These are phyloP conservation scores for Angophora floribunda DNA, from an alignment of 345 rosid species.

Conservation along the genomic window DNA sequence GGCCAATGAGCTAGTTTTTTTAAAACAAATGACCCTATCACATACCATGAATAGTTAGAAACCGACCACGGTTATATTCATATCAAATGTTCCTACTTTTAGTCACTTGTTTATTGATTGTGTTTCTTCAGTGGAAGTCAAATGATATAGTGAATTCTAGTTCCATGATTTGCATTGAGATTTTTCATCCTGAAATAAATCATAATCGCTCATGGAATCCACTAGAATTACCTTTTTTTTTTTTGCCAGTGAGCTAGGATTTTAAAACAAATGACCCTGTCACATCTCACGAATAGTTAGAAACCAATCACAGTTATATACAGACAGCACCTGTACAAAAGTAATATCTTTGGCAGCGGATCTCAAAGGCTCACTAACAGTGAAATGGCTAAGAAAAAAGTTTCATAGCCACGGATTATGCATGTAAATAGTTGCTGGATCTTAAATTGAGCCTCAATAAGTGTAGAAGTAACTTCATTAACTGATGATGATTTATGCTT, in stretches of 20 bases:
- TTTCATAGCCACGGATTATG: not conserved
- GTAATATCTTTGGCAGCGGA: not conserved
- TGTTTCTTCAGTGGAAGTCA: not conserved
- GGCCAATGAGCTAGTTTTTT: not conserved
- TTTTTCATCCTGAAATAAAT: not conserved
- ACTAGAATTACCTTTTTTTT: not conserved
- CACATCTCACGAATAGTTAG: not conserved
- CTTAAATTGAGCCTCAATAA: not conserved
- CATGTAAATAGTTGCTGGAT: not conserved
- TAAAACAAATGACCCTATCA: not conserved
- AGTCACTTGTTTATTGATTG: not conserved
- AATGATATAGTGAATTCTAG: not conserved
- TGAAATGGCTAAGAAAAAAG: not conserved
- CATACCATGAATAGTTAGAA: not conserved
- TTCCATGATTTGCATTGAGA: not conserved
- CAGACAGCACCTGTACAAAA: not conserved
- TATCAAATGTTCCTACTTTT: not conserved
- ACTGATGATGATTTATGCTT: conserved; percentile 10
- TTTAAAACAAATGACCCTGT: not conserved
- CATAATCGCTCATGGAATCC: not conserved
- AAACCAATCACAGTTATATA: not conserved
- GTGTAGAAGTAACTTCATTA: conserved; percentile 16
- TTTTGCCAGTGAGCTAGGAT: not conserved
- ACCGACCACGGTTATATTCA: not conserved
- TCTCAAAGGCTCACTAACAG: not conserved